These are phyloP conservation scores for Colletotrichum musicola DNA, from an alignment of 2,329 filamentous ascomycete genomes.

Conservation along the genomic window DNA sequence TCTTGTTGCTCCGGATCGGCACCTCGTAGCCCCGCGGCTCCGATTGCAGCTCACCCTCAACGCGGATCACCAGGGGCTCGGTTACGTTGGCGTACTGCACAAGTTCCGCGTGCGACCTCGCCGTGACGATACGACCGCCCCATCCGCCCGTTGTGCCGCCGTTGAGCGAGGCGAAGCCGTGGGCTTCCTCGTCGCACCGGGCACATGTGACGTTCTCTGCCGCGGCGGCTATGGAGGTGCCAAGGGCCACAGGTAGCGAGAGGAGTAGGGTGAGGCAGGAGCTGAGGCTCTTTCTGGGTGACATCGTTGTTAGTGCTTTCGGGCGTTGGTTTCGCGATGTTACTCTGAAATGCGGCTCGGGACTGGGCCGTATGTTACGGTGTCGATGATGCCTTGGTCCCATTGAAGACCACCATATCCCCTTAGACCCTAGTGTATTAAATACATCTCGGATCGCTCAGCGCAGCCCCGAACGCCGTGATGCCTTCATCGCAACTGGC, in stretches of 20 bases:
- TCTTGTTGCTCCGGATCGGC: constrained; percentile 61
- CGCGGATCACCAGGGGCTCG: constrained; percentile 49
- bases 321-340: neutral
- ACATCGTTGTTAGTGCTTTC: neutral
- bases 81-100: neutral
- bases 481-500: too few species aligned
- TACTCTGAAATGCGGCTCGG: neutral
- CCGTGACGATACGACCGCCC: constrained; percentile 38
- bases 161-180: constrained; percentile 40
- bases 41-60: constrained; percentile 54
- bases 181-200: neutral
- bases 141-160: constrained; percentile 41
- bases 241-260: neutral
- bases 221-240: neutral
- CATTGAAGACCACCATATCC: too few species aligned
- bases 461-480: too few species aligned
- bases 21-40: constrained; percentile 49
- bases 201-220: neutral
- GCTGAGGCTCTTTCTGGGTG: neutral
- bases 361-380: neutral
- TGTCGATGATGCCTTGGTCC: too few species aligned
- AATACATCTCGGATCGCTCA: too few species aligned
- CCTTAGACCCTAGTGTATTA: too few species aligned
- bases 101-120: constrained; percentile 15
- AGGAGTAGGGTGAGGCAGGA: neutral